These are phyloP conservation scores for Nakaseomyces bracarensis DNA, from an alignment of 1,139 yeast genomes.

Conservation along the genomic window DNA sequence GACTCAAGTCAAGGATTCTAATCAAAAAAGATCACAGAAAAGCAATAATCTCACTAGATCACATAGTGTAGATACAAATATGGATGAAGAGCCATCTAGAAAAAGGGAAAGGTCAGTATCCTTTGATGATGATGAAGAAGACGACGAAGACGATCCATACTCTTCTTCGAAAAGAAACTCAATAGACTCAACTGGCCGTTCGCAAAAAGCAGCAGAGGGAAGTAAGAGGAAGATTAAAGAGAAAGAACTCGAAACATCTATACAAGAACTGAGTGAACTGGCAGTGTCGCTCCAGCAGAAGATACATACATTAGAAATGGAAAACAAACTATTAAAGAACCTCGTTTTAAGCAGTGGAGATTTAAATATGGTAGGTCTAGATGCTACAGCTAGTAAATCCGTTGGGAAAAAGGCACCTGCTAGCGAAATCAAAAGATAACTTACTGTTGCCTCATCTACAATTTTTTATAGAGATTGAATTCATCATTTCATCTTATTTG, in stretches of 20 bases:
- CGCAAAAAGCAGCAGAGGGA: background rate
- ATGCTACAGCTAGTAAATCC: background rate
- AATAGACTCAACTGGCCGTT: background rate
- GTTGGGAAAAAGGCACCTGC: background rate
- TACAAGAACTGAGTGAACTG: constrained; percentile 53
- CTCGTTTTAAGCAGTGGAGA: constrained; percentile 55
- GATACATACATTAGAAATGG: constrained; percentile 68
- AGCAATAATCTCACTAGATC: background rate
- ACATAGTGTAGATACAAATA: background rate
- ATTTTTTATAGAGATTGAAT: no score
- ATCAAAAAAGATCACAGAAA: background rate
- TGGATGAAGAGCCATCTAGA: background rate
- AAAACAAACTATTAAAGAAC: constrained; percentile 68
- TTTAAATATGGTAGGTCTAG: constrained; percentile 6
- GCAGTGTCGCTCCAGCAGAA: constrained; percentile 54
- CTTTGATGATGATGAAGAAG: constrained; percentile 4
- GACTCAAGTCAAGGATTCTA: background rate
- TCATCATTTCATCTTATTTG: no score
- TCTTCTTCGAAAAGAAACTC: constrained; percentile 5
- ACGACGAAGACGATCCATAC: constrained; percentile 4
- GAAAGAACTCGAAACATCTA: constrained; percentile 68
- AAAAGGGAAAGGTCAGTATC: constrained; percentile 1
- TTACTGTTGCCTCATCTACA: no score
- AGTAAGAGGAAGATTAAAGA: constrained; percentile 72
- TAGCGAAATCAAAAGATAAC: background rate